Conservation (phyloP, 2,329 filamentous ascomycete species). For the Emmonsia crescens region DNA sequence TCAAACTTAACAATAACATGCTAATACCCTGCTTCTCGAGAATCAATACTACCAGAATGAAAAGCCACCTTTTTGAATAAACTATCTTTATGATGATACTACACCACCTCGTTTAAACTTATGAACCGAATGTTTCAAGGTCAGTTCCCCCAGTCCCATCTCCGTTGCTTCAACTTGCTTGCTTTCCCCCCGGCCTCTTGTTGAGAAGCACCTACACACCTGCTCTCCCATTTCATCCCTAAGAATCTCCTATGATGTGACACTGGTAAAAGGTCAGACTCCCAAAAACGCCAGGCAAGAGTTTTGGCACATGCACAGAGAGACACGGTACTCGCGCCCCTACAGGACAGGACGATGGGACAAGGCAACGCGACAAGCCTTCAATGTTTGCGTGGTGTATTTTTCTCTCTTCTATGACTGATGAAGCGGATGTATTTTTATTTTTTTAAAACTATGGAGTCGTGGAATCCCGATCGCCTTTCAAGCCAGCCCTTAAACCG, state of each 20-base stretch:
- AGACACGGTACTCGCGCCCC: slow-evolving; percentile 2
- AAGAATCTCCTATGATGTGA: slow-evolving; percentile 32
- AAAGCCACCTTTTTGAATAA: neutral
- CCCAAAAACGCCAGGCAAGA: slow-evolving; percentile 15
- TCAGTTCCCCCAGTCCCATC: neutral
- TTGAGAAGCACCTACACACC: neutral
- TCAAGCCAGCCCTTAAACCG: neutral
- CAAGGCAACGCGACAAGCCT: neutral
- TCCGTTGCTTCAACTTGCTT: neutral
- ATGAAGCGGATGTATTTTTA: neutral
- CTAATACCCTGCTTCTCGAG: neutral
- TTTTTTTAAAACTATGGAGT: neutral
- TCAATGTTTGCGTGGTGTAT: neutral
- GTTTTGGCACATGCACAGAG: neutral
- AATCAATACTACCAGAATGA: neutral
- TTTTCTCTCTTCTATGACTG: neutral
- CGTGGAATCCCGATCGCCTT: neutral
- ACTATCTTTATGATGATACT: neutral
- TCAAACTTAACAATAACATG: neutral
- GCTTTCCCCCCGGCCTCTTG: neutral
- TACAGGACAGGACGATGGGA: neutral
- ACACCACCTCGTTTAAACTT: neutral
- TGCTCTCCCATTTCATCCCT: slow-evolving; percentile 6
- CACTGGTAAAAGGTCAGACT: slow-evolving; percentile 39
- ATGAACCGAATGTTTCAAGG: neutral